Conservation (phyloP, 164 flowering plant genomes). For the Malania oleifera region DNA sequence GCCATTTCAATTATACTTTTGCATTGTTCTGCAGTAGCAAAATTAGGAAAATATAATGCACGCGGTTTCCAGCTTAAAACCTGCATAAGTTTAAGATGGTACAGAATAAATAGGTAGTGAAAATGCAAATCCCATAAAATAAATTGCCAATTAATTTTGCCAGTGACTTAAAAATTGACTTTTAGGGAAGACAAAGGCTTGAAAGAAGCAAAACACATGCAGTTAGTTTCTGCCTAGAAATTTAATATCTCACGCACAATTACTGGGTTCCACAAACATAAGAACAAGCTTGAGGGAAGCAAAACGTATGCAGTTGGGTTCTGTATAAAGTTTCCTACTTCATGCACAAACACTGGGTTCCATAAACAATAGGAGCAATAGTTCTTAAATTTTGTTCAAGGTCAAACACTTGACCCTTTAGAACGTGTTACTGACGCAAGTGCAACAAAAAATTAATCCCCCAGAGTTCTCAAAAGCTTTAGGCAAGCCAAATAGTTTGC, state of each 20-base stretch:
- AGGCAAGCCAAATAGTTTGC: background rate
- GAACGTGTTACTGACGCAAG: background rate
- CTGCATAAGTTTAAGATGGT: constrained; percentile 31
- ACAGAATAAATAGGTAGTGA: background rate
- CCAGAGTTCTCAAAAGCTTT: too few species aligned
- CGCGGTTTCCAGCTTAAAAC: constrained; percentile 93
- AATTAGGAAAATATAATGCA: constrained; percentile 74
- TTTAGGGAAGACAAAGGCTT: too few species aligned
- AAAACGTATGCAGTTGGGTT: too few species aligned
- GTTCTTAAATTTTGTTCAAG: background rate
- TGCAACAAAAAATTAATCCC: background rate
- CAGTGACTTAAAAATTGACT: too few species aligned
- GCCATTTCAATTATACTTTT: constrained; percentile 53
- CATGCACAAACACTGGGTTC: too few species aligned
- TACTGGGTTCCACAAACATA: too few species aligned
- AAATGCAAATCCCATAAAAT: background rate
- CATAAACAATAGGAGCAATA: too few species aligned
- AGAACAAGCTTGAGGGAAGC: too few species aligned
- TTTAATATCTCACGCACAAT: too few species aligned
- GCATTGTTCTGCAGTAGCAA: constrained; percentile 78
- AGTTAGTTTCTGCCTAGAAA: too few species aligned
- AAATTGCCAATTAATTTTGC: background rate
- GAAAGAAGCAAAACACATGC: too few species aligned
- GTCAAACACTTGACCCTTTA: background rate
- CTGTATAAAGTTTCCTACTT: too few species aligned